Evolutionary conservation across 2,329 filamentous ascomycete genomes (phyloP).

Genomic region (Fusarium kyushuense): DNA sequence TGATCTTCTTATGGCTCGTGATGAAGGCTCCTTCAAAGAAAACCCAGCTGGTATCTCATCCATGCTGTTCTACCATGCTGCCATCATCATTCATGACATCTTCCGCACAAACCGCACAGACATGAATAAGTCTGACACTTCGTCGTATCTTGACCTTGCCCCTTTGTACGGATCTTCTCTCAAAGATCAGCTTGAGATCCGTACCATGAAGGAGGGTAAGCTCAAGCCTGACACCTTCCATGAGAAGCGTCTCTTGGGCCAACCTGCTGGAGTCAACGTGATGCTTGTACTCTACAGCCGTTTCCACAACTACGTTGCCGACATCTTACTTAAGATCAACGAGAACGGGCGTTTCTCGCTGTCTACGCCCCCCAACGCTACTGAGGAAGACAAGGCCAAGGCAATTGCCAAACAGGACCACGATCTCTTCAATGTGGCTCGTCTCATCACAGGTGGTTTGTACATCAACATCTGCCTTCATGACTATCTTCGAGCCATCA

Average conservation of each 20-base stretch:
- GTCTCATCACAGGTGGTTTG: slow-evolving; percentile 61
- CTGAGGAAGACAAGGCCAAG: slow-evolving; percentile 48
- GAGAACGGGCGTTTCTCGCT: slow-evolving; percentile 70
- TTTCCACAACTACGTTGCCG: slow-evolving; percentile 77
- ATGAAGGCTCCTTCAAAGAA: slow-evolving; percentile 62
- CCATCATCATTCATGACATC: slow-evolving; percentile 64
- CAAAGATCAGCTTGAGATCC: slow-evolving; percentile 71
- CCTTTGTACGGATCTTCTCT: slow-evolving; percentile 78
- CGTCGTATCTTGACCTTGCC: slow-evolving; percentile 79
- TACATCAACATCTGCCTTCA: slow-evolving; percentile 68
- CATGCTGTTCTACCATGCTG: slow-evolving; percentile 80
- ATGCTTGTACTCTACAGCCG: slow-evolving; percentile 76
- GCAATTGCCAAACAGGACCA: slow-evolving; percentile 60
- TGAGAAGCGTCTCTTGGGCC: slow-evolving; percentile 72
- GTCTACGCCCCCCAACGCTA: slow-evolving; percentile 16
- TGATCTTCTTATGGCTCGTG: slow-evolving; percentile 73
- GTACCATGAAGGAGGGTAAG: slow-evolving; percentile 74
- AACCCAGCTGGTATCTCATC: slow-evolving; percentile 80
- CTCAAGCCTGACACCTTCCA: slow-evolving; percentile 79
- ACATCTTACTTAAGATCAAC: slow-evolving; percentile 73
- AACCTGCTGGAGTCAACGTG: slow-evolving; percentile 76
- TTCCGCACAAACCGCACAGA: slow-evolving; percentile 66
- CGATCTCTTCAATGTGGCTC: slow-evolving; percentile 65
- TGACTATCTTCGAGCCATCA: slow-evolving; percentile 72
- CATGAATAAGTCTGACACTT: slow-evolving; percentile 73